Conservation (phyloP, 2,329 filamentous ascomycete genomes). For the Trichoderma sp. region DNA sequence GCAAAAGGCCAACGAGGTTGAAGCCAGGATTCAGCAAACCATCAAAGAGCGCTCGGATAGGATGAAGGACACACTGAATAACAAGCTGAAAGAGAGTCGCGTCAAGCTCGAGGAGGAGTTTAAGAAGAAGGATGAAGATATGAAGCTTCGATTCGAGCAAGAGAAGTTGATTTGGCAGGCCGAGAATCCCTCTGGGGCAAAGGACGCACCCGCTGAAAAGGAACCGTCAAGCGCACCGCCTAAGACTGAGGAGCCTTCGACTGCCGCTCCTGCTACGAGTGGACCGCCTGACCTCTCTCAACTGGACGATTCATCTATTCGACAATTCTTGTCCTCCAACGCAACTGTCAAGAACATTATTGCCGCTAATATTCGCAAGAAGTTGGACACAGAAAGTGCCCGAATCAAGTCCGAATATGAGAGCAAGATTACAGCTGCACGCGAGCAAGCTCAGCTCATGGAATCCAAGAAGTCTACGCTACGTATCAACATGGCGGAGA, state of each 20-base stretch:
- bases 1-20: conserved; percentile 64
- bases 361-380: conserved; percentile 67
- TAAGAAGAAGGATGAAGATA: conserved; percentile 58
- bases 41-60: conserved; percentile 69
- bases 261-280: conserved; percentile 44
- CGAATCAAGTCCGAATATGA: conserved; percentile 62
- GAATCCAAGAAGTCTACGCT: conserved; percentile 74
- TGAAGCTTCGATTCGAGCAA: conserved; percentile 63
- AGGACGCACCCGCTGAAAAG: conserved; percentile 34
- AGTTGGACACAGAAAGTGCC: conserved; percentile 67
- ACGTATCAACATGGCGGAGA: conserved; percentile 79
- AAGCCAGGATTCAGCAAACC: conserved; percentile 62
- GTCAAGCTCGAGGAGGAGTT: conserved; percentile 55
- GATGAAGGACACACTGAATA: conserved; percentile 70
- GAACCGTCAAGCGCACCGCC: conserved; percentile 45
- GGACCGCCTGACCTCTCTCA: conserved; percentile 50
- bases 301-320: conserved; percentile 59
- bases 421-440: conserved; percentile 56
- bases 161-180: conserved; percentile 66
- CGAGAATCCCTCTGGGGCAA: conserved; percentile 48
- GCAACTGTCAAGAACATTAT: conserved; percentile 62
- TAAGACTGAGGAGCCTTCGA: conserved; percentile 42
- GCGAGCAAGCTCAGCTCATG: conserved; percentile 70
- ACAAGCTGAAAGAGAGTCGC: conserved; percentile 70
- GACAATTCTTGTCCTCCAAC: conserved; percentile 61